Conservation (phyloP, 352 stramenopile genomes). For the Phytophthora fragariae region DNA sequence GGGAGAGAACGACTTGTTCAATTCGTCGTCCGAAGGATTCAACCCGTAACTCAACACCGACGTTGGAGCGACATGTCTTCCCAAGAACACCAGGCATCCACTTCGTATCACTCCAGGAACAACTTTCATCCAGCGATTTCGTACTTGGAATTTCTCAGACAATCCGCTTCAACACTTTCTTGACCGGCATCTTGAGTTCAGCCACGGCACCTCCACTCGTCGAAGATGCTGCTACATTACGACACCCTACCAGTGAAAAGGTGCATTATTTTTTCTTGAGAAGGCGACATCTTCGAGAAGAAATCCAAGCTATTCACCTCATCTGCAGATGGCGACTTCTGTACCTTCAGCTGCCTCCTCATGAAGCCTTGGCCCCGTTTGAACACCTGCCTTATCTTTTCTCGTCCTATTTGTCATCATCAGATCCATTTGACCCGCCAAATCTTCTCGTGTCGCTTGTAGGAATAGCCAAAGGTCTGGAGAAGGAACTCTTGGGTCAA, state of each 20-base stretch:
- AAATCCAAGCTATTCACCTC: conserved; percentile 55
- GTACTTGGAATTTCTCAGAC: conserved; percentile 50
- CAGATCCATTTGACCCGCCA: conserved; percentile 29
- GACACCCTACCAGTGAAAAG: conserved; percentile 8
- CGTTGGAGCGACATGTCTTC: conserved; percentile 27
- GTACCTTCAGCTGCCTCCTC: conserved; percentile 51
- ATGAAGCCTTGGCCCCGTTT: conserved; percentile 62
- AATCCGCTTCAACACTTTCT: conserved; percentile 60
- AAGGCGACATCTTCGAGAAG: conserved; percentile 41
- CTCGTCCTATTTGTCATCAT: conserved; percentile 36
- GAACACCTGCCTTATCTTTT: conserved; percentile 57
- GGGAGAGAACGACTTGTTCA: conserved; percentile 38
- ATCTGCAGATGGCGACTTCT: conserved; percentile 73
- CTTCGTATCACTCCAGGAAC: conserved; percentile 55
- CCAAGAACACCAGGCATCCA: conserved; percentile 47
- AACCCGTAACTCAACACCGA: background rate
- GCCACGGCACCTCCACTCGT: background rate
- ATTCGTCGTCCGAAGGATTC: conserved; percentile 7
- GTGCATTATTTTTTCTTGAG: conserved; percentile 64
- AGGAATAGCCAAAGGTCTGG: conserved; percentile 45
- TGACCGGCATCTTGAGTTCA: conserved; percentile 39
- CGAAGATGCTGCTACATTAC: background rate
- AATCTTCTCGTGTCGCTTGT: conserved; percentile 38
- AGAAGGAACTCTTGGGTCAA: conserved; percentile 24
- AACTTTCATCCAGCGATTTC: conserved; percentile 33